phyloP scores from a whole-genome alignment of 2,329 filamentous ascomycete species.

The Xylaria sp. region DNA sequence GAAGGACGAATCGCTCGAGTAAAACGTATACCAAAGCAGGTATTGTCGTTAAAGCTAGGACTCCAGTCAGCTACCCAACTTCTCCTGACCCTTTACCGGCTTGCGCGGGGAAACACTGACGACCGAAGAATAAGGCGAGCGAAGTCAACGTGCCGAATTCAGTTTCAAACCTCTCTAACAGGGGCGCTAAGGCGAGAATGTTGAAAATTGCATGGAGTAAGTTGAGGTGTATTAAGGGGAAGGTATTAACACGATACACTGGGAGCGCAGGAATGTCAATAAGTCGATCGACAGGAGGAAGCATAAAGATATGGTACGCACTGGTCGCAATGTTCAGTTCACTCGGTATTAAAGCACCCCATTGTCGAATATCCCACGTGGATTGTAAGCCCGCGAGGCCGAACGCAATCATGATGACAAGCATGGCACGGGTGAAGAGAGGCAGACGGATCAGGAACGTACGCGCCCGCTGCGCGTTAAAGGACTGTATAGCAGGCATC shows the following conservation, averaged over 20 bases:
- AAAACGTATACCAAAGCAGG: constrained; percentile 78
- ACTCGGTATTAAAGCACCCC: constrained; percentile 73
- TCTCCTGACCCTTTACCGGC: neutral
- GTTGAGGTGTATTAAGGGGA: constrained; percentile 77
- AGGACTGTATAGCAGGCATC: constrained; percentile 40
- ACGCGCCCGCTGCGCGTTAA: constrained; percentile 69
- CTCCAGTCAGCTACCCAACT: constrained; percentile 18
- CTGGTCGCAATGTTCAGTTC: constrained; percentile 57
- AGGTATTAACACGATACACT: constrained; percentile 94
- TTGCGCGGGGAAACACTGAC: constrained; percentile 49
- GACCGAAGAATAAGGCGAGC: constrained; percentile 82
- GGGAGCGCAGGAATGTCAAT: constrained; percentile 8
- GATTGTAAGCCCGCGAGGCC: constrained; percentile 66
- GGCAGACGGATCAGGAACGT: constrained; percentile 83
- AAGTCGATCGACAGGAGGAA: neutral
- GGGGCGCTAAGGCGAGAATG: constrained; percentile 71
- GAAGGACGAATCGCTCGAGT: constrained; percentile 67
- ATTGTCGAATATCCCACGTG: constrained; percentile 66
- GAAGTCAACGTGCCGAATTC: constrained; percentile 88
- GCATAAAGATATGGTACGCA: neutral
- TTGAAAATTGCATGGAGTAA: constrained; percentile 79
- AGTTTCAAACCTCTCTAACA: constrained; percentile 87
- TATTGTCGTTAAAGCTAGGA: constrained; percentile 68
- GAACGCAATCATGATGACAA: constrained; percentile 60
- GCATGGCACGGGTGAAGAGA: constrained; percentile 70